Conservation (phyloP, 192 early-diverging fungal genomes). For the Coemansia erecta region DNA sequence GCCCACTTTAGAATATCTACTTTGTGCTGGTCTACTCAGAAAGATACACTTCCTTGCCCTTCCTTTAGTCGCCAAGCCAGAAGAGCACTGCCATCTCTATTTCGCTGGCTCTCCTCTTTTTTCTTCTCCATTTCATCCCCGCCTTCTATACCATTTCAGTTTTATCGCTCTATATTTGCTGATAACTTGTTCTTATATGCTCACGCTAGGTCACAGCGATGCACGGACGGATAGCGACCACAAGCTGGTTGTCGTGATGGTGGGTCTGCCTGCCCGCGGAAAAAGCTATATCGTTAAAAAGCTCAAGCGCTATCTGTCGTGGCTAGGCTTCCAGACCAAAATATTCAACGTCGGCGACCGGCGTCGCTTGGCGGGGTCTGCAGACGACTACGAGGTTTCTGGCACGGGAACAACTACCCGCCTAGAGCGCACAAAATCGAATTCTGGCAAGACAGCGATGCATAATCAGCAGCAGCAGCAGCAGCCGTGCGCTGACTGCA, state of each 20-base stretch:
- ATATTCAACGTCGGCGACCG: conserved; percentile 96
- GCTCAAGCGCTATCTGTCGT: conserved; percentile 82
- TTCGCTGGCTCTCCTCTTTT: too few species aligned
- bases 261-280: conserved; percentile 92
- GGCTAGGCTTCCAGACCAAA: conserved; percentile 76
- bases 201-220: conserved; percentile 47
- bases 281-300: conserved; percentile 97
- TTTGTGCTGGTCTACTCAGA: too few species aligned
- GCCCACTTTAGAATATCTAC: too few species aligned
- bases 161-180: too few species aligned
- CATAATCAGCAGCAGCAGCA: conserved; percentile 1
- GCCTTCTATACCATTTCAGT: too few species aligned
- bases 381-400: conserved; percentile 20
- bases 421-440: background rate
- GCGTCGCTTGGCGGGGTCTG: conserved; percentile 65
- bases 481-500: conserved; percentile 44
- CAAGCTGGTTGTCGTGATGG: conserved; percentile 95
- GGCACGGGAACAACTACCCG: background rate
- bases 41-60: too few species aligned
- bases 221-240: conserved; percentile 70
- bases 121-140: too few species aligned
- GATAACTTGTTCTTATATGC: conserved; percentile 12
- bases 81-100: too few species aligned
- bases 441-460: background rate
- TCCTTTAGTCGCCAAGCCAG: too few species aligned